A percentile compares a stretch with the other conserved stretches of the same genome.
Conservation (phyloP, 2,329 filamentous ascomycete genomes). For the Aureobasidium lini region DNA sequence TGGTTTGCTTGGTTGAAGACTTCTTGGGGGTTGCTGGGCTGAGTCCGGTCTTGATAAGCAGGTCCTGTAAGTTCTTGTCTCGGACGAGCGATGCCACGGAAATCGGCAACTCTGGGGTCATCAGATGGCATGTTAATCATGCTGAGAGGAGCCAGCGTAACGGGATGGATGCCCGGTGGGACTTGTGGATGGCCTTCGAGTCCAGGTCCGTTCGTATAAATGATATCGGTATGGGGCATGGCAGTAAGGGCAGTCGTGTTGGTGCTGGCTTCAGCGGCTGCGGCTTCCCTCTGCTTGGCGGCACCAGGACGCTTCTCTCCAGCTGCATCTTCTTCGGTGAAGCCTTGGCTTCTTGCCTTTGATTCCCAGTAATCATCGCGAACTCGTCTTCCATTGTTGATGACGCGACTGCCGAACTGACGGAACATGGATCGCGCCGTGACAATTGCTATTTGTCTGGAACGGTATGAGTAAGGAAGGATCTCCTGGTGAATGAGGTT, state of each 20-base stretch:
- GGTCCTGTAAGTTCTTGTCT: conserved; percentile 84
- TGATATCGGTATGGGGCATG: conserved; percentile 73
- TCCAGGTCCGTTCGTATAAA: conserved; percentile 59
- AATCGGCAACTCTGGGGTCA: conserved; percentile 72
- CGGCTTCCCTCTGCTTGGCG: conserved; percentile 77
- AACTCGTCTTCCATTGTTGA: conserved; percentile 80
- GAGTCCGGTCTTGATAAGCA: conserved; percentile 79
- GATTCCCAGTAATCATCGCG: conserved; percentile 98
- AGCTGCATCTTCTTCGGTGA: conserved; percentile 91
- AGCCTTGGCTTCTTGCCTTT: conserved; percentile 94
- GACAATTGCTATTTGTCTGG: conserved; percentile 96
- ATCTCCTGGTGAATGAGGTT: conserved; percentile 93
- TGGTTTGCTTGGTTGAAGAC: conserved; percentile 81
- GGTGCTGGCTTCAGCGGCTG: conserved; percentile 54
- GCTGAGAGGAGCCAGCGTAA: conserved; percentile 64
- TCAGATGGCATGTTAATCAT: conserved; percentile 79
- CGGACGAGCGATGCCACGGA: conserved; percentile 73
- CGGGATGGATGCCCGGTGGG: conserved; percentile 61
- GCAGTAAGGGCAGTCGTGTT: conserved; percentile 50
- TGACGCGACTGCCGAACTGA: conserved; percentile 92
- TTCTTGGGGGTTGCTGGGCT: conserved; percentile 67
- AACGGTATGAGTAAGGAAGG: conserved; percentile 92
- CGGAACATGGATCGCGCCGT: conserved; percentile 98
- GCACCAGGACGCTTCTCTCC: conserved; percentile 94
- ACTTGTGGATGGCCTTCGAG: conserved; percentile 28